phyloP scores from a whole-genome alignment of 495 filamentous ascomycete species.

The Xylaria grammica region DNA sequence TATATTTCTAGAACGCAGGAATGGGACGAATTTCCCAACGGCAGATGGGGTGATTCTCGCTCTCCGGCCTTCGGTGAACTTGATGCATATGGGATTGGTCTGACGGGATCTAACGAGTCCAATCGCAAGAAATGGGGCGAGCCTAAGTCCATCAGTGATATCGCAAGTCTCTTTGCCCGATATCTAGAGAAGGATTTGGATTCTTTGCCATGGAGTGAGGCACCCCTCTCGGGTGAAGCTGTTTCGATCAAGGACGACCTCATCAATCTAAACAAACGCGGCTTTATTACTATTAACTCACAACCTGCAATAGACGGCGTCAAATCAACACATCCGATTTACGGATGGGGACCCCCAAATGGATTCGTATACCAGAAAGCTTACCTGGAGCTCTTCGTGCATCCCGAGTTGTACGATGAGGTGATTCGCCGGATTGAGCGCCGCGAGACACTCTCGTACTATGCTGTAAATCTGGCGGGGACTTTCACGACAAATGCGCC shows the following conservation, averaged over 20 bases:
- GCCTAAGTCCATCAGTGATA: slow-evolving; percentile 77
- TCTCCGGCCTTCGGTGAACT: slow-evolving; percentile 97
- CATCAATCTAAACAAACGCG: slow-evolving; percentile 79
- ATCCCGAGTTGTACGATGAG: slow-evolving; percentile 77
- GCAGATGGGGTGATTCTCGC: slow-evolving; percentile 96
- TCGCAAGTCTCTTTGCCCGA: slow-evolving; percentile 79
- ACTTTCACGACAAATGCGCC: slow-evolving; percentile 83
- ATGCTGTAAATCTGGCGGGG: slow-evolving; percentile 82
- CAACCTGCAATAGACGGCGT: slow-evolving; percentile 95
- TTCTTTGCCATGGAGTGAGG: slow-evolving; percentile 93
- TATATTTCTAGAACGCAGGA: slow-evolving; percentile 95
- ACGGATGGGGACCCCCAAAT: slow-evolving; percentile 93
- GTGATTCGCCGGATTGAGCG: slow-evolving; percentile 79
- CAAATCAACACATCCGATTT: slow-evolving; percentile 81
- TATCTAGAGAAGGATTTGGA: slow-evolving; percentile 83
- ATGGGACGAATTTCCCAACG: slow-evolving; percentile 99
- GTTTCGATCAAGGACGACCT: slow-evolving; percentile 76
- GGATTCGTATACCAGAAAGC: slow-evolving; percentile 99
- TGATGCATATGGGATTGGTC: slow-evolving; percentile 91
- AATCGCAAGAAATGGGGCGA: slow-evolving; percentile 96
- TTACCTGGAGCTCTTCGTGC: slow-evolving; percentile 89
- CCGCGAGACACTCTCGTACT: slow-evolving; percentile 86
- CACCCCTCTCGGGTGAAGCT: slow-evolving; percentile 80
- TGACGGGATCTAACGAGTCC: slow-evolving; percentile 96
- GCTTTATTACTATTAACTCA: slow-evolving; percentile 95